Conservation (phyloP, 495 filamentous ascomycete species). For the Beverwykella pulmonaria region DNA sequence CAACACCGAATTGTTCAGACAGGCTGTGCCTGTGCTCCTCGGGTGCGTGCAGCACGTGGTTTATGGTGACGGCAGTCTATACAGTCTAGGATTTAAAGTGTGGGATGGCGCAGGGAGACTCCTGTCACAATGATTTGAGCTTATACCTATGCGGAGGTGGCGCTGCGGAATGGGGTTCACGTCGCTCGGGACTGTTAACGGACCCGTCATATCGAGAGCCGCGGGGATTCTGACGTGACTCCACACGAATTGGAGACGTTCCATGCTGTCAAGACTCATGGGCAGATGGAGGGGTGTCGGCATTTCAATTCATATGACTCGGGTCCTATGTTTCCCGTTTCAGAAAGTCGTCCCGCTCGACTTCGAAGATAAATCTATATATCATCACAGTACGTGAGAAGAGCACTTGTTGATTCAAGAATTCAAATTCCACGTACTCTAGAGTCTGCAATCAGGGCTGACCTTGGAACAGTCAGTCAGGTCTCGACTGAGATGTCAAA, state of each 20-base stretch:
- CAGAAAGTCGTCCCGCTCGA: background rate
- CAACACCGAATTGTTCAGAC: background rate
- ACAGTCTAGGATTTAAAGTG: background rate
- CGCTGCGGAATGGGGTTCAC: background rate
- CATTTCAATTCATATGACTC: background rate
- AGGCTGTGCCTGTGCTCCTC: background rate
- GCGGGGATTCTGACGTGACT: background rate
- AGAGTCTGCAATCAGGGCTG: background rate
- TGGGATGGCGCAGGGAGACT: background rate
- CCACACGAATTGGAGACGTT: background rate
- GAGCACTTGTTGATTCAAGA: background rate
- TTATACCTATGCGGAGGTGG: background rate
- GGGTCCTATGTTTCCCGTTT: background rate
- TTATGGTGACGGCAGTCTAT: background rate
- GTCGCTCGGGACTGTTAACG: background rate
- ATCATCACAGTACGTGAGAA: background rate
- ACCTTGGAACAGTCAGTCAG: background rate
- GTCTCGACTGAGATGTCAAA: too few relatives aligned
- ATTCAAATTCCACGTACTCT: background rate
- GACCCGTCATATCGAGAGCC: too few relatives aligned
- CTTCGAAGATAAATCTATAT: background rate
- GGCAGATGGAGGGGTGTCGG: background rate
- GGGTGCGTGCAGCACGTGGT: background rate
- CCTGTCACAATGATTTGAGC: background rate
- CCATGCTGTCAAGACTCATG: background rate